Percentiles rank a stretch among this genome's conserved stretches.
Evolutionary conservation across 371 early-diverging fungal genomes (phyloP).

Genomic region (Actinomortierella wolfii): DNA sequence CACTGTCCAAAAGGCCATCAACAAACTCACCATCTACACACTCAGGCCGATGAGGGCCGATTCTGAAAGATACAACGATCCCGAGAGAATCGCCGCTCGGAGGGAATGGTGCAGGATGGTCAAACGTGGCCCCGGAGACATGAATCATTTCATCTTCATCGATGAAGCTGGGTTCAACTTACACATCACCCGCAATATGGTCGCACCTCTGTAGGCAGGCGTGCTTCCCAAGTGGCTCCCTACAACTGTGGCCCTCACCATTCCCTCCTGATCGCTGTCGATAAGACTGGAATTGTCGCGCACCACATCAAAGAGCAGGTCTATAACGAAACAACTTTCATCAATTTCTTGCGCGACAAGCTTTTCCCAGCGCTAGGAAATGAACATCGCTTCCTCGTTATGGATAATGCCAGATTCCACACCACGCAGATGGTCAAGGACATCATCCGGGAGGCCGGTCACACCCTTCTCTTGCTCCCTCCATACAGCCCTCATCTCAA

Average conservation of each 20-base stretch:
- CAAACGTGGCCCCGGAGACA: background rate
- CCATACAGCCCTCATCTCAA: conserved; percentile 15
- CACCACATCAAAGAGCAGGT: background rate
- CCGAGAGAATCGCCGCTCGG: background rate
- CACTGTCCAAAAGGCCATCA: background rate
- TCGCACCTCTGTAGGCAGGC: background rate
- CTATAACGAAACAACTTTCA: background rate
- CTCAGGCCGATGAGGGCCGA: conserved; percentile 1
- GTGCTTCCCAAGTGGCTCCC: background rate
- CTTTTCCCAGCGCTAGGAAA: background rate
- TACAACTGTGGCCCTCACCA: background rate
- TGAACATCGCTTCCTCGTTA: background rate
- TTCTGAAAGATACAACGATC: background rate
- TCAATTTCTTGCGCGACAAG: background rate
- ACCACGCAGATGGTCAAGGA: background rate
- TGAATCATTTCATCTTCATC: background rate
- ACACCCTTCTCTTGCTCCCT: background rate
- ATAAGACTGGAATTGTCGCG: background rate
- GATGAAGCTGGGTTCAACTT: background rate
- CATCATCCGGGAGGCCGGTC: background rate
- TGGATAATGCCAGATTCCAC: conserved; percentile 1
- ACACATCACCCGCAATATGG: background rate
- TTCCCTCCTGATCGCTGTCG: background rate
- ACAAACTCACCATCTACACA: conserved; percentile 1
- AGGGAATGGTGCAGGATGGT: background rate